phyloP scores from a whole-genome alignment of 1,139 yeast species.

The Suhomyces terraborum region DNA sequence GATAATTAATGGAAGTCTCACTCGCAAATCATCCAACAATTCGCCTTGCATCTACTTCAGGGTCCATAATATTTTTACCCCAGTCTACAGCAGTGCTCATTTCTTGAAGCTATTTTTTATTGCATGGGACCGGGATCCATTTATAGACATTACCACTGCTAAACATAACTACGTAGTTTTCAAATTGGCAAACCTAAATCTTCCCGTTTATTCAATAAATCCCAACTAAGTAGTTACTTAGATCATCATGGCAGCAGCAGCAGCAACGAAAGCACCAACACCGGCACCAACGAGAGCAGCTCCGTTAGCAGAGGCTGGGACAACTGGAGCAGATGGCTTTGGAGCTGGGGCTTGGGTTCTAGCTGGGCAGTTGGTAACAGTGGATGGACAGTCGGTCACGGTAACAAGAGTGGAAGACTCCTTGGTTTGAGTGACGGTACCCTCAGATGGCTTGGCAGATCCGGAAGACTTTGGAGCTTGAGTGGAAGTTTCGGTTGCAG shows the following conservation, averaged over 20 bases:
- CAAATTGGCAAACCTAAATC: no score
- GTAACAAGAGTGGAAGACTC: slow-evolving; percentile 17
- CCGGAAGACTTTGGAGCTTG: slow-evolving; percentile 12
- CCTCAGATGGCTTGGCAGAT: slow-evolving; percentile 8
- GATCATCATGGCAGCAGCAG: slow-evolving; percentile 24
- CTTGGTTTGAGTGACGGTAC: slow-evolving; percentile 11
- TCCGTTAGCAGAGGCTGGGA: slow-evolving; percentile 13
- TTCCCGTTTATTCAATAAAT: not conserved
- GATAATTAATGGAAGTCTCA: no score
- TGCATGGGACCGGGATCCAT: no score
- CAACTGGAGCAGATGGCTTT: slow-evolving; percentile 12
- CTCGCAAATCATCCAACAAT: no score
- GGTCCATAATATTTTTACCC: no score
- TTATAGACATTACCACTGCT: no score
- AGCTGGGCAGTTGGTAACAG: slow-evolving; percentile 22
- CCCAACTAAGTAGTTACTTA: slow-evolving; percentile 5
- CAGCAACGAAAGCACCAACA: slow-evolving; percentile 25
- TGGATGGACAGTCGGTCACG: slow-evolving; percentile 19
- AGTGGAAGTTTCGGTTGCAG: slow-evolving; percentile 6
- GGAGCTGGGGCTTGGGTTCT: slow-evolving; percentile 17
- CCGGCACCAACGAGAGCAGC: slow-evolving; percentile 27
- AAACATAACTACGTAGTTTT: not conserved
- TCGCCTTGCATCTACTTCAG: no score
- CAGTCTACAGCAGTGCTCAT: no score
- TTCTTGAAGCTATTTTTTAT: no score